Evolutionary conservation across 164 flowering plant species (phyloP).

Genomic region (Piper longum): DNA sequence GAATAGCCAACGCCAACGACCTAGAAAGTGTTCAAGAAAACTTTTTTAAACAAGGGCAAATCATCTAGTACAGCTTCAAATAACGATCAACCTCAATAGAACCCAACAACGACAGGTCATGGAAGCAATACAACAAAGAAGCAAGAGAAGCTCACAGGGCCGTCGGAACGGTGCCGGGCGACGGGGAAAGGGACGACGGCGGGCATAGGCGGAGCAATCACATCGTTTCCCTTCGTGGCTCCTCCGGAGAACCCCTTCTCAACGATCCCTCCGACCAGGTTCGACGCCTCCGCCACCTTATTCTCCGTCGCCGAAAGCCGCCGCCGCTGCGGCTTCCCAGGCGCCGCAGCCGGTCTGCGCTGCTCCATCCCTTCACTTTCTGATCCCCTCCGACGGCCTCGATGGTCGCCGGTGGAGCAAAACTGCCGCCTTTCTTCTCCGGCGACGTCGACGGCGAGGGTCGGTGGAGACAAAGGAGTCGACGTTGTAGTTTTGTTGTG

Average conservation of each 20-base stretch:
- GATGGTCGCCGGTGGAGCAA: too few species aligned
- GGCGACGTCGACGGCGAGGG: too few species aligned
- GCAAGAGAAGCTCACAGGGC: constrained; percentile 44
- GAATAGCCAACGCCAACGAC: too few species aligned
- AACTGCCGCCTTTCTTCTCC: too few species aligned
- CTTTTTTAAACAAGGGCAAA: background rate
- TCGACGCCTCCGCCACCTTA: constrained; percentile 16
- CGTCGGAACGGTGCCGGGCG: constrained; percentile 94
- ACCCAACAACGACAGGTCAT: background rate
- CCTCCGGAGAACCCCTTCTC: constrained; percentile 53
- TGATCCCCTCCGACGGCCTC: too few species aligned
- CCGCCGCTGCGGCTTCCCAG: background rate
- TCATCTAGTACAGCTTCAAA: background rate
- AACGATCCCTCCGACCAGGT: constrained; percentile 48
- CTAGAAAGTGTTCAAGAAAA: too few species aligned
- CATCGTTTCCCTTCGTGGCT: background rate
- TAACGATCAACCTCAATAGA: background rate
- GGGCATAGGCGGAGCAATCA: constrained; percentile 34
- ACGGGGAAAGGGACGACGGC: constrained; percentile 82
- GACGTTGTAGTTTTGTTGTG: too few species aligned
- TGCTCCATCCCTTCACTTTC: background rate
- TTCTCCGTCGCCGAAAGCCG: background rate
- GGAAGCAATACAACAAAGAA: background rate
- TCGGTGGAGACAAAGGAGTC: too few species aligned
- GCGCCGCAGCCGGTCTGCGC: background rate